Evolutionary conservation across 2,329 filamentous ascomycete genomes (phyloP), one percentile per base, ranked within the genome.

Genomic region (Decorospora gaudefroyi): DNA sequence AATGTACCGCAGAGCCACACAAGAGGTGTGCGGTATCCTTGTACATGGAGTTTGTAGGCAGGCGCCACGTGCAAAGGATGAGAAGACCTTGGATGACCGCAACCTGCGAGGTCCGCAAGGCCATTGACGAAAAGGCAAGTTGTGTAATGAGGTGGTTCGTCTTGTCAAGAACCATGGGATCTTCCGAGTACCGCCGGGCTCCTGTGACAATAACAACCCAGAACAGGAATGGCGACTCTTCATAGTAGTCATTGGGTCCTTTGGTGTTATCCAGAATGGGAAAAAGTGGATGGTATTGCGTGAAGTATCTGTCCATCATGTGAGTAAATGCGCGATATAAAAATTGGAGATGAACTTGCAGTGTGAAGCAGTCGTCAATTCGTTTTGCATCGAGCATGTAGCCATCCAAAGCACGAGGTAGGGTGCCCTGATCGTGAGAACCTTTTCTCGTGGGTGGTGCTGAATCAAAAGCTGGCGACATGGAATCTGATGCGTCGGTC

Each of bases 31-130:
- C 69, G 46, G 68, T 67, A 32, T 72, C 70, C 28, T 70, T 70
- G 51, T 69, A 70, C 64, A 70, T 71, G 19, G 68, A 72, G 30
- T 70, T 71, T 8, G 71, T 68, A 6, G 71, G 71, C 18, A 73
- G 49, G 3, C 70, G 64, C 71, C 71, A 74, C 12, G 70, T 68
- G 32, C 70, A 72, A 8, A 74, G 62, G 7, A 73, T 61, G 4
- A 74, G 46, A 7, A 72, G 54, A 11, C 67, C 70, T 42, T 73
- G 69, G 15, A 74, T 74, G 10, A 69, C 65, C 10, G 69, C 64
- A 38, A 72, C 68, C 8, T 62, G 65, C 4, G 65, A 68, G 8
- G 66, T 61, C 3, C 68, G 64, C 10, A 68, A 56, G 13, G 67
- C 64, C 60, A 70, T 67, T 16, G 67, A 68, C 9, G 60, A 62